Evolutionary conservation across 148 eudicot species (phyloP), one percentile per base, ranked within the genome.

Genomic region (Rheum nobile): DNA sequence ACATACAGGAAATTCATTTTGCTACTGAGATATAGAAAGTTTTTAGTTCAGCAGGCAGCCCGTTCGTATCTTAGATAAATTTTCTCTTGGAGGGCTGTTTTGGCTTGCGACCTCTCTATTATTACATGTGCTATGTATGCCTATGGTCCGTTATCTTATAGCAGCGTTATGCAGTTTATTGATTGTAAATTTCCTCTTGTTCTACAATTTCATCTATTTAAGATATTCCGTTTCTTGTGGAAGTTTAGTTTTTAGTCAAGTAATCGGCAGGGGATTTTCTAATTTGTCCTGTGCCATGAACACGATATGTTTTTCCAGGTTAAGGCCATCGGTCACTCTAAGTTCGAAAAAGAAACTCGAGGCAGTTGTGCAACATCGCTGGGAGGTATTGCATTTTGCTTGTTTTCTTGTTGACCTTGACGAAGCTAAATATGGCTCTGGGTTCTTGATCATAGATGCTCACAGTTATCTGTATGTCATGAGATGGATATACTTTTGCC

Each of bases 301-400:
- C 17, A 69, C 0, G n/a, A 43, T 72, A 16, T 46, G 21, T 8
- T 79, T 78, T 61, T 81, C 55, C 85, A 91, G 97, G 82, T 86
- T 94, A 79, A 89, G 83, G 77, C 90, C 93, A 79, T 84, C 88
- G 12, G 79, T n/a, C 14, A 79, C 68, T 70, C 63, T 77, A 72
- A 86, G 86, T 76, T 83, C 86, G 28, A 91, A 80, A 80, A 89
- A 88, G 87, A 89, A 87, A 76, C 91, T 82, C 75, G 88, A 84
- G 72, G 87, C 82, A 80, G 89, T 84, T 78, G 83, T 86, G 63
- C 81, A 81, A 50, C 86, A 87, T 17, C 86, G 83, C 41, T 88
- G 88, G 86, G 92, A 89, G 96, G 98, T 93, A 87, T 32, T 71
- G 22, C 70, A 65, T 32, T 65, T 31, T 17, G 22, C 4, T 31